phyloP scores from a whole-genome alignment of 2,329 filamentous ascomycete species.

The Zopfia rhizophila region DNA sequence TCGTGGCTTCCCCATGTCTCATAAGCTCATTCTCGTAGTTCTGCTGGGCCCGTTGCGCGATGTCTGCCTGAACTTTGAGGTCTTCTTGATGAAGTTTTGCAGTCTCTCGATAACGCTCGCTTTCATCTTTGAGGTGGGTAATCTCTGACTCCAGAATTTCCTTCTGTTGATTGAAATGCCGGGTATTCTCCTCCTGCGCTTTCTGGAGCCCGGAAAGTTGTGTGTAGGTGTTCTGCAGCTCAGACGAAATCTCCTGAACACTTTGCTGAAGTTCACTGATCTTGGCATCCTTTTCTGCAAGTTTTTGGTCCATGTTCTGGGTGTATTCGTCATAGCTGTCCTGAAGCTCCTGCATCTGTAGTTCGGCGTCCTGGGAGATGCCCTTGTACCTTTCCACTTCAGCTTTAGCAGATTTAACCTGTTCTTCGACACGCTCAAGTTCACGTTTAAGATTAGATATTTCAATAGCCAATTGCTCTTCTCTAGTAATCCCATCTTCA shows the following conservation, averaged over 20 bases:
- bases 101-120: constrained; percentile 80
- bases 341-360: constrained; percentile 77
- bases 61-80: constrained; percentile 90
- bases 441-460: constrained; percentile 88
- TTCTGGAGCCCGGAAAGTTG: constrained; percentile 84
- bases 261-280: constrained; percentile 86
- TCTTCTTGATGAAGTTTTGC: constrained; percentile 90
- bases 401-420: constrained; percentile 82
- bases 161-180: constrained; percentile 84
- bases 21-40: constrained; percentile 95
- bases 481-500: constrained; percentile 68
- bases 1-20: constrained; percentile 95
- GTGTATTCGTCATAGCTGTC: too few relatives aligned
- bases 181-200: constrained; percentile 77
- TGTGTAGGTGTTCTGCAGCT: constrained; percentile 82
- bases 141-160: constrained; percentile 81
- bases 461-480: constrained; percentile 85
- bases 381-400: constrained; percentile 89
- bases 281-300: constrained; percentile 80
- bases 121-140: constrained; percentile 82
- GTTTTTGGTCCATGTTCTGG: constrained; percentile 81
- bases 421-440: constrained; percentile 80
- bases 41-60: constrained; percentile 90
- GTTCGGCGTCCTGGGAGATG: constrained; percentile 87
- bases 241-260: constrained; percentile 82